These are phyloP conservation scores for Xylaria nigripes DNA, from an alignment of 495 filamentous ascomycete genomes.

Conservation along the genomic window DNA sequence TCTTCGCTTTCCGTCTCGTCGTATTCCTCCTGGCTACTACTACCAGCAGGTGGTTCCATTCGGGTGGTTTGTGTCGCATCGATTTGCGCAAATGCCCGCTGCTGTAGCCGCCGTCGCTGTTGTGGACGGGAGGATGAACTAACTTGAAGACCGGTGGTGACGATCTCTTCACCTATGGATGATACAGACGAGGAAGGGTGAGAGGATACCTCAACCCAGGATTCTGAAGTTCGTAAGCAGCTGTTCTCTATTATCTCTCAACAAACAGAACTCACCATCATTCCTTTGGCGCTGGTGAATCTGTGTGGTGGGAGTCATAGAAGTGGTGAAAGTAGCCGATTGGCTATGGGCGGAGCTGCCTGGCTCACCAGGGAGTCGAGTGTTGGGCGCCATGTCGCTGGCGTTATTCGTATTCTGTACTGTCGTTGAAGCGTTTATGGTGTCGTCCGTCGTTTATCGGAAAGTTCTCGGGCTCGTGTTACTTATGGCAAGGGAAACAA, in stretches of 20 bases:
- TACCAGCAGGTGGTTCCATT: slow-evolving; percentile 40
- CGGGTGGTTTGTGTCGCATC: slow-evolving; percentile 26
- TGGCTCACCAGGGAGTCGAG: slow-evolving; percentile 3
- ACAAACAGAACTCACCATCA: slow-evolving; percentile 20
- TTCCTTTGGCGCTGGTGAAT: slow-evolving; percentile 21
- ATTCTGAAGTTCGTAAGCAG: slow-evolving; percentile 52
- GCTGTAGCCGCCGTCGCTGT: slow-evolving; percentile 49
- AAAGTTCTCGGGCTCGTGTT: not conserved
- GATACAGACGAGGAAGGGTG: slow-evolving; percentile 90
- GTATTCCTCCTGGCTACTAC: slow-evolving; percentile 51
- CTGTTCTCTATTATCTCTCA: not conserved
- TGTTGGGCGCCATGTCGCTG: slow-evolving; percentile 1
- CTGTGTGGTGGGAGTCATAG: not conserved
- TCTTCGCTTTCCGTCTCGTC: slow-evolving; percentile 75
- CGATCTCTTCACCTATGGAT: slow-evolving; percentile 78
- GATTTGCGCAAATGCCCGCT: slow-evolving; percentile 27
- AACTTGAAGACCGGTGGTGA: slow-evolving; percentile 75
- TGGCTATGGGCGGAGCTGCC: not conserved
- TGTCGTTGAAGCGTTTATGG: not conserved
- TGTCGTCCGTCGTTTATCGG: not conserved
- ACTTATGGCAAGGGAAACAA: not conserved
- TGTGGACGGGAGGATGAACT: slow-evolving; percentile 45
- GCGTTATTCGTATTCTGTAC: not conserved
- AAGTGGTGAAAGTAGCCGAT: not conserved
- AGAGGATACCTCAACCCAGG: slow-evolving; percentile 92